These are phyloP conservation scores for Rheum nobile DNA, from an alignment of 148 eudicot genomes.

Conservation along the genomic window DNA sequence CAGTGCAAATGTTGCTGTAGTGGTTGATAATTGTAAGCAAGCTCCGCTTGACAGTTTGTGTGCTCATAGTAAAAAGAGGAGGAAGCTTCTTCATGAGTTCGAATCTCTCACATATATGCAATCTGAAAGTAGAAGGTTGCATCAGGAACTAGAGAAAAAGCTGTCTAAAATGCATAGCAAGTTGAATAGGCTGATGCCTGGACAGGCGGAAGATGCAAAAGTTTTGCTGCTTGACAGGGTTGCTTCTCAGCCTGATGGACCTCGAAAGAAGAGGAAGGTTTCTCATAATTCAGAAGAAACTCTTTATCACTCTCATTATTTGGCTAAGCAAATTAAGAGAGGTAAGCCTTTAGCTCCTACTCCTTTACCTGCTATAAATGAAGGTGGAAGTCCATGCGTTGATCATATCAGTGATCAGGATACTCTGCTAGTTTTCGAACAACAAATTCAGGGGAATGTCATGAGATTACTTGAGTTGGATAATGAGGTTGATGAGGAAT, in stretches of 20 bases:
- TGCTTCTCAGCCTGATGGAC: constrained; percentile 13
- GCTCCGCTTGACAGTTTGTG: constrained; percentile 19
- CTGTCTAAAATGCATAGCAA: constrained; percentile 23
- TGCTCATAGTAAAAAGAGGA: constrained; percentile 24
- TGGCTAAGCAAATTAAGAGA: constrained; percentile 6
- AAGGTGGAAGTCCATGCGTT: constrained; percentile 8
- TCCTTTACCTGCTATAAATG: constrained; percentile 11
- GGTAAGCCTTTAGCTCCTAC: constrained; percentile 11
- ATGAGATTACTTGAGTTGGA: constrained; percentile 77
- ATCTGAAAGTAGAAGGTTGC: constrained; percentile 33
- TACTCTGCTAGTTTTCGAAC: constrained; percentile 14
- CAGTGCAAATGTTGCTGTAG: constrained; percentile 21
- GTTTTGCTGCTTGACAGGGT: constrained; percentile 11
- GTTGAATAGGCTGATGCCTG: constrained; percentile 20
- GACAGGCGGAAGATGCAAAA: constrained; percentile 20
- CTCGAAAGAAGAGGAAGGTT: constrained; percentile 34
- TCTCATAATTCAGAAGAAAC: constrained; percentile 16
- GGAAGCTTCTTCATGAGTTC: constrained; percentile 32
- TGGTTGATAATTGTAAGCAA: constrained; percentile 29
- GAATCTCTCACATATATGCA: constrained; percentile 33
- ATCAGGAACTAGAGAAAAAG: constrained; percentile 30
- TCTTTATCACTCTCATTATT: constrained; percentile 13
- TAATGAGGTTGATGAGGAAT: constrained; percentile 42
- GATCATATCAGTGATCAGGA: constrained; percentile 22
- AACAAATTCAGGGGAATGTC: constrained; percentile 26